These are phyloP conservation scores for Penicillium coffeae DNA, from an alignment of 495 filamentous ascomycete species.

Conservation along the genomic window DNA sequence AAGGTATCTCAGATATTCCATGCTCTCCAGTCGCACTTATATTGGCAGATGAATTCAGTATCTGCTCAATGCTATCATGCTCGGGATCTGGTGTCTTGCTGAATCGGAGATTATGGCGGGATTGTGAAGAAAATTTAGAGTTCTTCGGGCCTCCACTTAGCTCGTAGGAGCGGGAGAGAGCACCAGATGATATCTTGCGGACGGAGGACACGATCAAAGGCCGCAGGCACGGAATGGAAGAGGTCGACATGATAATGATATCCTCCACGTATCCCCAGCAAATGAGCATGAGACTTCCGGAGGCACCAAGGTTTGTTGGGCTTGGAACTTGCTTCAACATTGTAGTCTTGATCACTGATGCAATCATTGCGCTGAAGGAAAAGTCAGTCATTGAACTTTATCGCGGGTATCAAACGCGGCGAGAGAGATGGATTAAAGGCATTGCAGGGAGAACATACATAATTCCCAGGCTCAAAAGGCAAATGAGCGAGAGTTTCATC, in stretches of 20 bases:
- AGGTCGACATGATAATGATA: conserved; percentile 34
- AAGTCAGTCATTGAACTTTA: conserved; percentile 1
- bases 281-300: conserved; percentile 28
- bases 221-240: conserved; percentile 33
- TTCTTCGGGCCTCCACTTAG: conserved; percentile 20
- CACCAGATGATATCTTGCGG: conserved; percentile 32
- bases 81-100: conserved; percentile 20
- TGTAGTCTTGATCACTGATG: conserved; percentile 43
- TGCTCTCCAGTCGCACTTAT: background rate
- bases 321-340: conserved; percentile 33
- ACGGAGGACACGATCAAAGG: conserved; percentile 36
- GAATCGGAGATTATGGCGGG: conserved; percentile 9
- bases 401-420: no score
- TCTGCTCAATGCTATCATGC: conserved; percentile 28
- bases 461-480: conserved; percentile 38
- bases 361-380: conserved; percentile 29
- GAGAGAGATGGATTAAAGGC: no score
- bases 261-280: conserved; percentile 35
- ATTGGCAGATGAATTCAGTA: conserved; percentile 9
- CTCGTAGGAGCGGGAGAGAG: conserved; percentile 28
- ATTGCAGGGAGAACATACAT: conserved; percentile 28
- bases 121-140: conserved; percentile 4
- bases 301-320: conserved; percentile 28
- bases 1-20: background rate
- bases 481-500: conserved; percentile 37